Evolutionary conservation across 345 rosid genomes (phyloP).

Genomic region (Turritis glabra): DNA sequence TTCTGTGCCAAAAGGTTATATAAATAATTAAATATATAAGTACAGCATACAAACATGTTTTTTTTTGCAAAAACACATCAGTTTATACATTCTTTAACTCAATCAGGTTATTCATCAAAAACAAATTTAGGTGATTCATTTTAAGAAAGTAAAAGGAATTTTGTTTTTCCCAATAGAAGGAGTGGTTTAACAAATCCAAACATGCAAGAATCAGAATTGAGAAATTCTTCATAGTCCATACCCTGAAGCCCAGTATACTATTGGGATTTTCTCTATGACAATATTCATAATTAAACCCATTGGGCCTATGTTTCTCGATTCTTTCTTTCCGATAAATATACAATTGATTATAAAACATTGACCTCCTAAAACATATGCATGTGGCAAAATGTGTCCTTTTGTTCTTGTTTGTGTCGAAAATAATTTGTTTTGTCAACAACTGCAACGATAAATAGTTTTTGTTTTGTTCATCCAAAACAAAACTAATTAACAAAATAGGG

Average conservation of each 20-base stretch:
- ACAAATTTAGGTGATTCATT: too few species aligned
- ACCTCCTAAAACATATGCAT: neutral
- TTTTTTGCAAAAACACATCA: too few species aligned
- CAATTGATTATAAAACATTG: neutral
- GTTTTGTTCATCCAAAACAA: neutral
- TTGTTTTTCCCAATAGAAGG: neutral
- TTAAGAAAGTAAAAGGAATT: neutral
- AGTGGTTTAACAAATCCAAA: neutral
- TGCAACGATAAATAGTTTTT: too few species aligned
- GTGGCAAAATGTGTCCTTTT: neutral
- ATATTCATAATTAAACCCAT: neutral
- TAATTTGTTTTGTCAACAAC: neutral
- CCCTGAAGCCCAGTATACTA: neutral
- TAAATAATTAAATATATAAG: neutral
- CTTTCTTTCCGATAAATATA: neutral
- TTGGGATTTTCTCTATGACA: neutral
- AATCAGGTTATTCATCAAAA: too few species aligned
- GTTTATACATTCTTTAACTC: too few species aligned
- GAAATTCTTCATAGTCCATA: constrained; percentile 1
- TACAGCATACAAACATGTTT: neutral
- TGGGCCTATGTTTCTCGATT: neutral
- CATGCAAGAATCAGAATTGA: neutral
- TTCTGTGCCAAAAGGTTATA: neutral
- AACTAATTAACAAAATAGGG: too few species aligned
- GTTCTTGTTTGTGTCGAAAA: neutral